Evolutionary conservation across 192 early-diverging fungal genomes (phyloP).

Genomic region (Coemansia sp.): DNA sequence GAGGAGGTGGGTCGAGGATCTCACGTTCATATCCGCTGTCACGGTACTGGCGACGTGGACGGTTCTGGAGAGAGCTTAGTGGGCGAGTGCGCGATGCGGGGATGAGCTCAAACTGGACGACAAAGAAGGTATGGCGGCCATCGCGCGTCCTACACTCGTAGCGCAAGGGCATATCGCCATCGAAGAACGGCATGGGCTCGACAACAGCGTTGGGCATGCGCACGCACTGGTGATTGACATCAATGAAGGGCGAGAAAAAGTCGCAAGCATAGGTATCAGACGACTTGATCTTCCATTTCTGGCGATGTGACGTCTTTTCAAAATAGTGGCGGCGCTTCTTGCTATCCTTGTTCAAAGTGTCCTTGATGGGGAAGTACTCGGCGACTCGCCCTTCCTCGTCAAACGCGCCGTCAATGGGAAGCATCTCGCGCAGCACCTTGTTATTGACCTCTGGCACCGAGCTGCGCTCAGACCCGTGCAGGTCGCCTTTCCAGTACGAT

Average conservation of each 20-base stretch:
- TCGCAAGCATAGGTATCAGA: slow-evolving; percentile 53
- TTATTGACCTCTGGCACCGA: slow-evolving; percentile 55
- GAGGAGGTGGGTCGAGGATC: slow-evolving; percentile 57
- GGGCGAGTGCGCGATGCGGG: slow-evolving; percentile 47
- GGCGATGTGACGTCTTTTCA: slow-evolving; percentile 53
- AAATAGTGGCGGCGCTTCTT: slow-evolving; percentile 57
- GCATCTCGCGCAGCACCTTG: slow-evolving; percentile 54
- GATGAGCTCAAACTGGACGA: slow-evolving; percentile 58
- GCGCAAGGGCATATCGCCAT: slow-evolving; percentile 54
- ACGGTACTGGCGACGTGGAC: slow-evolving; percentile 52
- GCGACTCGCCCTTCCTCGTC: slow-evolving; percentile 48
- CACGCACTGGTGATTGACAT: slow-evolving; percentile 60
- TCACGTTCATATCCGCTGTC: slow-evolving; percentile 58
- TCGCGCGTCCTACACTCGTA: slow-evolving; percentile 56
- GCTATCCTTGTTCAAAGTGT: slow-evolving; percentile 52
- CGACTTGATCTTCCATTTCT: slow-evolving; percentile 47
- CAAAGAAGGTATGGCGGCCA: slow-evolving; percentile 50
- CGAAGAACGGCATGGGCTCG: slow-evolving; percentile 58
- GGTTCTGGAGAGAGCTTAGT: slow-evolving; percentile 32
- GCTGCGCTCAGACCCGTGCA: slow-evolving; percentile 40
- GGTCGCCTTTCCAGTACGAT: slow-evolving; percentile 53
- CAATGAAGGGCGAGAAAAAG: slow-evolving; percentile 59
- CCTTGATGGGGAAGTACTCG: slow-evolving; percentile 56
- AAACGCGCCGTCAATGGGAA: slow-evolving; percentile 54
- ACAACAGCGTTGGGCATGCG: slow-evolving; percentile 58